Conservation (phyloP, 192 early-diverging fungal genomes). For the Coemansia sp. region DNA sequence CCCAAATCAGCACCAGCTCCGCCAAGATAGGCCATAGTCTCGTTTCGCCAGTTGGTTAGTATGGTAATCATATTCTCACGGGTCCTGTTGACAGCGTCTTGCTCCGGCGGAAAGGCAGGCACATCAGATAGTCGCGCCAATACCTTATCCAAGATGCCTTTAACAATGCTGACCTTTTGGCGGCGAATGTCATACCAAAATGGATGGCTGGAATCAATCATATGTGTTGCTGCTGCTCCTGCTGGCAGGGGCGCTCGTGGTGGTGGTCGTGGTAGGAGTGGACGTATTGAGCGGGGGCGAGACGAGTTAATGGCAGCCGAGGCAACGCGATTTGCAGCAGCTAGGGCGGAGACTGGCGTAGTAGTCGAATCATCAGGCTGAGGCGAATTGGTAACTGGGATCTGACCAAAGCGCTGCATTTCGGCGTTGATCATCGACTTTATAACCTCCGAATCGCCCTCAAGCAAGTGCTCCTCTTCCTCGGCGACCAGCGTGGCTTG, state of each 20-base stretch:
- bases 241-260: neutral
- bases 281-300: neutral
- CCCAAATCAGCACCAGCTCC: neutral
- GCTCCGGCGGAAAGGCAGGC: neutral
- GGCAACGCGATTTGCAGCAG: neutral
- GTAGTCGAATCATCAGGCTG: neutral
- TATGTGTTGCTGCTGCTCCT: no score
- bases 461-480: slow-evolving; percentile 28
- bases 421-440: slow-evolving; percentile 16
- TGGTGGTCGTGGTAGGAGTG: neutral
- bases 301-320: no score
- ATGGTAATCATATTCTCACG: neutral
- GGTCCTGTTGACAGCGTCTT: neutral
- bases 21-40: neutral
- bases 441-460: slow-evolving; percentile 13
- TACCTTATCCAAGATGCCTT: neutral
- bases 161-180: neutral
- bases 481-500: slow-evolving; percentile 45
- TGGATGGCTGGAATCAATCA: neutral
- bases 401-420: slow-evolving; percentile 32
- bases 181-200: neutral
- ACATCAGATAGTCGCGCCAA: neutral
- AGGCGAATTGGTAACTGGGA: neutral
- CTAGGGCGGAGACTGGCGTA: neutral
- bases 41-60: neutral